Conservation (phyloP, 1,284 basidiomycete genomes). For the Apiotrichum akiyoshidainum region DNA sequence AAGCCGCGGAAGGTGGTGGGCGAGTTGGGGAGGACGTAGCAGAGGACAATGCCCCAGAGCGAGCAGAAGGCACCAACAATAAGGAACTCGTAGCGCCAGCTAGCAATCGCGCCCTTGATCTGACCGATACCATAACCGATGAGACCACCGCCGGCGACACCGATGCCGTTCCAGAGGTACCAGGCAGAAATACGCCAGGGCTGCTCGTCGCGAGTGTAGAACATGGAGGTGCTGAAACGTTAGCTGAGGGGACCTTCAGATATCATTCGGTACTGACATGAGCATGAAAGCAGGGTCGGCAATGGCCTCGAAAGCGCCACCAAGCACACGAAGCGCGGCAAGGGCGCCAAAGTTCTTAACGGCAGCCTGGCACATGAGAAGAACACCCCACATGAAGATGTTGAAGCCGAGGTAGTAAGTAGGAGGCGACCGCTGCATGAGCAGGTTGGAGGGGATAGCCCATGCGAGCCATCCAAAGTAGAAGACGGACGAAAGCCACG, state of each 20-base stretch:
- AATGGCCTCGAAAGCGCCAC: constrained; percentile 53
- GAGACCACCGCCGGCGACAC: constrained; percentile 43
- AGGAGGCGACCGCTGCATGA: constrained; percentile 55
- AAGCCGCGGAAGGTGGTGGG: constrained; percentile 45
- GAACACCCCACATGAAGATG: constrained; percentile 53
- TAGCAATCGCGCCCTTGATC: constrained; percentile 46
- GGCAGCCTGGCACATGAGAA: constrained; percentile 51
- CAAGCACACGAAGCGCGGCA: constrained; percentile 52
- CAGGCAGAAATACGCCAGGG: constrained; percentile 44
- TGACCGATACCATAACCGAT: constrained; percentile 31
- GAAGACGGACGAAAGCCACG: constrained; percentile 50
- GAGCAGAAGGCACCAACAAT: constrained; percentile 47
- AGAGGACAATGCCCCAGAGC: constrained; percentile 41
- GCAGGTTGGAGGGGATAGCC: constrained; percentile 55
- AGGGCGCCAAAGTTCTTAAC: constrained; percentile 52
- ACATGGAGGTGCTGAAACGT: constrained; percentile 39
- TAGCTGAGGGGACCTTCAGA: constrained; percentile 21
- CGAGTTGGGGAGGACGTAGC: constrained; percentile 46
- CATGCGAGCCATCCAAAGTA: constrained; percentile 56
- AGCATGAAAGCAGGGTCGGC: constrained; percentile 43
- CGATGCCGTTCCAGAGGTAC: constrained; percentile 50
- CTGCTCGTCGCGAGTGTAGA: constrained; percentile 48
- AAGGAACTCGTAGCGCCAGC: constrained; percentile 51
- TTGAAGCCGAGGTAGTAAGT: constrained; percentile 54
- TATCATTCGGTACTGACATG: background rate